Evolutionary conservation across 2,329 filamentous ascomycete species (phyloP), one percentile per base, ranked within the genome.

Genomic region (Colletotrichum sp.): DNA sequence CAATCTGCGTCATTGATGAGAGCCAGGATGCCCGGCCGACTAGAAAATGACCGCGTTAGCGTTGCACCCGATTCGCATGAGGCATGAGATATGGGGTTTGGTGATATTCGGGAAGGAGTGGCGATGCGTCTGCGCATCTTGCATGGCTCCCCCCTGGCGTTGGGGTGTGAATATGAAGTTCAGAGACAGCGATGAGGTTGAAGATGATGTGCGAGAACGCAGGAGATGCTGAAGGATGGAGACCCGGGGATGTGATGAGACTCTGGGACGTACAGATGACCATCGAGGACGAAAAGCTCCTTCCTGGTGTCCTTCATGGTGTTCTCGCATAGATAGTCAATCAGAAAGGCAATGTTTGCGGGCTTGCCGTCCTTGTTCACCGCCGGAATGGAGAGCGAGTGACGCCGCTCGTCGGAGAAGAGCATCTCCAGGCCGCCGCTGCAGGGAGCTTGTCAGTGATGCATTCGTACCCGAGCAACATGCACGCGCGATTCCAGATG

Each of bases 1-100:
- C 97, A 99, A 84, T 99, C 97, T 30, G 96, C 95, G 80, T 99
- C 97, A 83, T 99, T 99, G 84, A 99, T 98, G 73, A 99, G 89
- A 32, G 98, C 96, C 58, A 99, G 91, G 83, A 99, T 98, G 4
- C 97, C 97, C 7, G 97, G 97, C 69, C 97, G 96, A 76, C 96
- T 98, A 56, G 28, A 59, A 18, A 63, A 24, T 21, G 21, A 26
- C 43, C 16, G 14, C 69, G 43, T 79, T 77, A 79, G 78, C 74
- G 63, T 76, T 65, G 65, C 64, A 69, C n/a, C 14, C 67, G n/a
- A 61, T 63, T 58, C 61, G 56, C 55, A 76, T 18, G 14, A 38
- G 16, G 32, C 55, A 14, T 61, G 24, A 10, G 61, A 63, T 12
- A 30, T 32, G 71, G 56, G 55, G 55, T 28, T 26, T 56, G 38